Base-by-base conservation (phyloP, 257 asterid genomes). In the Solanum piurae region DNA sequence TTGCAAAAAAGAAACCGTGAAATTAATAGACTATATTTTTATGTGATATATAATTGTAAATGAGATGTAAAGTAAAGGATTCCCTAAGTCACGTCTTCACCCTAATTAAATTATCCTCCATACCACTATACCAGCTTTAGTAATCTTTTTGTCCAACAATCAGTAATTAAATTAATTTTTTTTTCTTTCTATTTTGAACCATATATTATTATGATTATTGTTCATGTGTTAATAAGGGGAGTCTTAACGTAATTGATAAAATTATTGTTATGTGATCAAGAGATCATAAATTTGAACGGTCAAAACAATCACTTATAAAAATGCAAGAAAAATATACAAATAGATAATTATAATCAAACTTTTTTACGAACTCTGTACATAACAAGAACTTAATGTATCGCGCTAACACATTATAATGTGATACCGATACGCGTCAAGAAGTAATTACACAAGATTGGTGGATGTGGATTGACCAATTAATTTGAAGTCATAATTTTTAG, bases 61-160 rank as follows among this genome's bases (percentile, higher is more conserved):
- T 91, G 93, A 91, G 91, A 90, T 86, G 89, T 88, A 77, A 92
- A 83, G 88, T 76, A 8, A 86, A 90, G 89, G 92, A 92, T 93
- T 93, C 91, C 94, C 86, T 92, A 40, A 90, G 90, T 89, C 94
- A 90, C 87, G 89, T 89, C 92, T 92, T 84, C 14, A 60, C 5
- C 62, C 42, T 62, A 83, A 68, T 88, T 73, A 86, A 73, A 75
- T 89, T 42, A 75, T 87, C 34, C n/a, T 62, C 62, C 33, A 46
- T 82, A 13, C 40, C 20, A 55, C 18, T 33, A 20, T 55, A 13
- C 31, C 25, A 52, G 25, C 58, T 79, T 44, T 46, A 86, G 52
- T 85, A 66, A 38, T 66, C 62, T 36, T 84, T 60, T 84, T 60
- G 16, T 84, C 27, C 87, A 58, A 23, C 3, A 12, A 25, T 49